A percentile compares a stretch with the other conserved stretches of the same genome.
phyloP scores from a whole-genome alignment of 2,329 filamentous ascomycete genomes.

The Sodiomyces alkalinus region DNA sequence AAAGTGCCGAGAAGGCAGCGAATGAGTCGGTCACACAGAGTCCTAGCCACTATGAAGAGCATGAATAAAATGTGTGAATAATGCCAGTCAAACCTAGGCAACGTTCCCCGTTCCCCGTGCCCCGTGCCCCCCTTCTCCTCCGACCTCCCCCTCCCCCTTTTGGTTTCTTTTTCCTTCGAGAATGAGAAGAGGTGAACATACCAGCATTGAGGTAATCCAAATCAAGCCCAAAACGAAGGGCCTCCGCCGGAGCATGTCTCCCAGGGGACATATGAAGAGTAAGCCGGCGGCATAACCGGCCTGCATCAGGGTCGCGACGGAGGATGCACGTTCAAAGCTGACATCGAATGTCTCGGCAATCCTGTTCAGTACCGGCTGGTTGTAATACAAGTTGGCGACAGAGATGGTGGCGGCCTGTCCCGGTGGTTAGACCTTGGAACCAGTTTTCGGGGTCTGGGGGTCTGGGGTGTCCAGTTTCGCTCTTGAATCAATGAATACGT shows the following conservation, averaged over 20 bases:
- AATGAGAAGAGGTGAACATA: constrained; percentile 19
- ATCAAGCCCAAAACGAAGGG: constrained; percentile 55
- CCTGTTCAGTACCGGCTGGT: constrained; percentile 63
- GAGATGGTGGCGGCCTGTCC: constrained; percentile 43
- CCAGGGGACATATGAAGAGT: constrained; percentile 60
- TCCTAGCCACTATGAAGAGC: constrained; percentile 41
- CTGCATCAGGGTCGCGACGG: constrained; percentile 62
- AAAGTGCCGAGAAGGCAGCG: constrained; percentile 49
- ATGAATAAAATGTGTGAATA: not conserved
- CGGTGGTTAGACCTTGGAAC: not conserved
- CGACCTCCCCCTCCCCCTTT: too few species aligned
- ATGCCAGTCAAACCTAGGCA: not conserved
- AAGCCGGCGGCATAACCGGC: constrained; percentile 64
- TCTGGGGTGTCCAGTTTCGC: too few species aligned
- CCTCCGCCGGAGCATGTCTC: constrained; percentile 52
- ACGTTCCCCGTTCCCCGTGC: too few species aligned
- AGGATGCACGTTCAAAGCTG: constrained; percentile 48
- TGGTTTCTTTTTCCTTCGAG: too few species aligned
- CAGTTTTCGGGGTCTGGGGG: too few species aligned
- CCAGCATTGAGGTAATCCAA: constrained; percentile 51
- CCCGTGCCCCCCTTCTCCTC: too few species aligned
- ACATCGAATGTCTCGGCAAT: constrained; percentile 58
- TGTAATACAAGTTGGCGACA: constrained; percentile 72
- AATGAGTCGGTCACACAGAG: constrained; percentile 56
- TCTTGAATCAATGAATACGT: not conserved